Evolutionary conservation across 2,329 filamentous ascomycete species (phyloP), one percentile per base, ranked within the genome.

Genomic region (Sodiomyces alkalinus): DNA sequence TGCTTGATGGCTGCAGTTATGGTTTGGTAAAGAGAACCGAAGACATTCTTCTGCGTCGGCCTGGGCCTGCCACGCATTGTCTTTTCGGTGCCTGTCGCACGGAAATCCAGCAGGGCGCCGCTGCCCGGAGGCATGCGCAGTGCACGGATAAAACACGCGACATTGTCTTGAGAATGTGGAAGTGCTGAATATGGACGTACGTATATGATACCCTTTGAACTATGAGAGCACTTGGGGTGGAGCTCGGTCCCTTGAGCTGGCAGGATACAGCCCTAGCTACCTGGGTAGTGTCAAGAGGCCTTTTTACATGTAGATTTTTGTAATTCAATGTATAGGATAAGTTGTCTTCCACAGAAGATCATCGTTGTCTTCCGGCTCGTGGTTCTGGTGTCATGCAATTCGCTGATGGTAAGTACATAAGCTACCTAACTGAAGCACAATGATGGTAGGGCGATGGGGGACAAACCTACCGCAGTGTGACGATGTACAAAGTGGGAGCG

Each of bases 171-270:
- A n/a, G 20, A n/a, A 22, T 13, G 12, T 7, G 17, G 23, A 11
- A 17, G 14, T 7, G n/a, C 3, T n/a, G 16, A 14, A n/a, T 9
- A 25, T 14, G 23, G 15, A 25, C 15, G 23, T n/a, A 25, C 15
- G 27, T 23, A 29, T 23, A 29, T 29, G 27, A 29, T 29, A 29
- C 27, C 27, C 27, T 15, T 23, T n/a, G n/a, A 17, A 29, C 9
- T 8, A 13, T 10, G 6, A 13, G 4, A 17, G 11, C 16, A 17
- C 12, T 18, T 19, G 26, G n/a, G 12, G 17, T n/a, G 14, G 13
- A 21, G 18, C 17, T 15, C 26, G 18, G 17, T 13, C 12, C 18
- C 13, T n/a, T n/a, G n/a, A 20, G 26, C n/a, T 7, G 14, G 26
- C 26, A 27, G 12, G 14, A 20, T n/a, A n/a, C n/a, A n/a, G n/a